phyloP scores from a whole-genome alignment of 73 alveolate species.

The Tetrahymena borealis region DNA sequence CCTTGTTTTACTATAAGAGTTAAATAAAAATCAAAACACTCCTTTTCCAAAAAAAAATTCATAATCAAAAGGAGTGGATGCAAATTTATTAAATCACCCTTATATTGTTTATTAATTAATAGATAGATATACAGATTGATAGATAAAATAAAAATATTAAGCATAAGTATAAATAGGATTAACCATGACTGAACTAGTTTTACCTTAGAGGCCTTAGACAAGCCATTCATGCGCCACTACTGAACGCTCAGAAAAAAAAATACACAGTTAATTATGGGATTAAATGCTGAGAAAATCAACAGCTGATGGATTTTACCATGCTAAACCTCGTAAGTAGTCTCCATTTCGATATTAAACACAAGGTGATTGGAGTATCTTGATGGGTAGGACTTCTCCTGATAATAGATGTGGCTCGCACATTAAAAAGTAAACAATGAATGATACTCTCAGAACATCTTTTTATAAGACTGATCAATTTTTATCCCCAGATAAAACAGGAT shows the following conservation, averaged over 20 bases:
- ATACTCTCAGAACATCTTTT: background rate
- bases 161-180: too few species aligned
- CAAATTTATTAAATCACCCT: too few species aligned
- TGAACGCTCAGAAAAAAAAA: background rate
- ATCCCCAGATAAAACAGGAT: background rate
- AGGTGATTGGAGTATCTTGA: background rate
- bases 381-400: slow-evolving; percentile 1
- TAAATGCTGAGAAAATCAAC: background rate
- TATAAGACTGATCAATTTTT: background rate
- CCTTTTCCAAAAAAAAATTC: too few species aligned
- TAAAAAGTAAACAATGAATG: background rate
- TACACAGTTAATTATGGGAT: background rate
- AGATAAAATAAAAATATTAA: too few species aligned
- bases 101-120: too few species aligned
- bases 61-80: too few species aligned
- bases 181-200: background rate
- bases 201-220: background rate
- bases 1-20: too few species aligned
- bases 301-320: background rate
- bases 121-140: too few species aligned
- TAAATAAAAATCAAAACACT: too few species aligned
- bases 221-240: background rate
- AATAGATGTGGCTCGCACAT: background rate
- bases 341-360: background rate
- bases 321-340: background rate